phyloP scores from a whole-genome alignment of 2,329 filamentous ascomycete genomes.

The Onygenales sp. region DNA sequence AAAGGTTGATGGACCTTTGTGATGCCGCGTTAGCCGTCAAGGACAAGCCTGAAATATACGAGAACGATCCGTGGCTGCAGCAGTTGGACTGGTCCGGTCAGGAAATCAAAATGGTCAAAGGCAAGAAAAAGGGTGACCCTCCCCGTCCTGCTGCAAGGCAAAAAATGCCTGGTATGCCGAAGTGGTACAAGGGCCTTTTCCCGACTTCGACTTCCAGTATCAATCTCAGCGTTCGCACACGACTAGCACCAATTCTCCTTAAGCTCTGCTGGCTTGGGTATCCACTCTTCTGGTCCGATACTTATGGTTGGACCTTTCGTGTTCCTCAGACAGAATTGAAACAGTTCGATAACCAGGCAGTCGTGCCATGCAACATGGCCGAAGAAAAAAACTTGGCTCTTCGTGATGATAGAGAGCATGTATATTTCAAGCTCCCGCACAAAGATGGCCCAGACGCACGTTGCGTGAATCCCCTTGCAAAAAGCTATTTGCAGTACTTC shows the following conservation, averaged over 20 bases:
- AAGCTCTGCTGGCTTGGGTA: slow-evolving; percentile 81
- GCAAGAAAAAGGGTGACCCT: slow-evolving; percentile 75
- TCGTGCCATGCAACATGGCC: slow-evolving; percentile 64
- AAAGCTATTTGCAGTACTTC: slow-evolving; percentile 83
- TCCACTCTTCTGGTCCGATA: slow-evolving; percentile 86
- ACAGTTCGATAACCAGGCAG: slow-evolving; percentile 61
- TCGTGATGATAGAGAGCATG: slow-evolving; percentile 53
- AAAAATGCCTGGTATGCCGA: slow-evolving; percentile 88
- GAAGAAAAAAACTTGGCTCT: slow-evolving; percentile 61
- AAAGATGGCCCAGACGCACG: slow-evolving; percentile 83
- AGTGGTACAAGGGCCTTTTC: slow-evolving; percentile 94
- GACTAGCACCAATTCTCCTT: slow-evolving; percentile 76
- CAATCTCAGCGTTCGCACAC: slow-evolving; percentile 71
- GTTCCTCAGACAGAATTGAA: slow-evolving; percentile 54
- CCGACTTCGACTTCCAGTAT: slow-evolving; percentile 56
- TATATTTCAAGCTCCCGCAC: slow-evolving; percentile 90
- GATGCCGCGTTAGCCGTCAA: slow-evolving; percentile 70
- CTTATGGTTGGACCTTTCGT: slow-evolving; percentile 85
- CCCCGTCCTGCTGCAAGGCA: slow-evolving; percentile 70
- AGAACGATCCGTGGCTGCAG: slow-evolving; percentile 76
- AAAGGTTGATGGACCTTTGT: slow-evolving; percentile 62
- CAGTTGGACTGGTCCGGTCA: slow-evolving; percentile 96
- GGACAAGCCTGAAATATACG: slow-evolving; percentile 57
- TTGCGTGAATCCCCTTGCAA: slow-evolving; percentile 81
- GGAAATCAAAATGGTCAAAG: slow-evolving; percentile 82